A percentile compares a stretch with the other conserved stretches of the same genome.
These are phyloP conservation scores for Podaxis carcinomalis DNA, from an alignment of 768 basidiomycete genomes.

Conservation along the genomic window DNA sequence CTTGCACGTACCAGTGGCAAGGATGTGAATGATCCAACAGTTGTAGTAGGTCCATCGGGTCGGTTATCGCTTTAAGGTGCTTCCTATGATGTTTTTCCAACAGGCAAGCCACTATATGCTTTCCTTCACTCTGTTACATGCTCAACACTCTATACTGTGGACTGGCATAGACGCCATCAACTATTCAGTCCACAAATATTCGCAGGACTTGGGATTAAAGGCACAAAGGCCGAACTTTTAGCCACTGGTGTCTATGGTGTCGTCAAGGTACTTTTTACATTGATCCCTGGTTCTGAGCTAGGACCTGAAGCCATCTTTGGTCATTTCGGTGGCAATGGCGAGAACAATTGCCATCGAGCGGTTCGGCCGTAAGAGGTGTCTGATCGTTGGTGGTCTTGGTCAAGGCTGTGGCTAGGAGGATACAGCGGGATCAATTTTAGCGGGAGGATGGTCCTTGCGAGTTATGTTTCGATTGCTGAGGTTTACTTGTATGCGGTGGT, in stretches of 20 bases:
- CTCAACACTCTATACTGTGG: conserved; percentile 26
- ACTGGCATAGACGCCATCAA: conserved; percentile 54
- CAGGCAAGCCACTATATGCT: conserved; percentile 16
- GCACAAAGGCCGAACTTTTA: conserved; percentile 38
- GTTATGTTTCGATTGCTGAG: conserved; percentile 40
- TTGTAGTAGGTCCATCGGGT: conserved; percentile 33
- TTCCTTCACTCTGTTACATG: too few relatives aligned
- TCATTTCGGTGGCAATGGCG: conserved; percentile 35
- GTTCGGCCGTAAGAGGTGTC: conserved; percentile 43
- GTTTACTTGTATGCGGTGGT: conserved; percentile 45
- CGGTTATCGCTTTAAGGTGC: conserved; percentile 34
- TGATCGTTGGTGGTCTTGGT: conserved; percentile 45
- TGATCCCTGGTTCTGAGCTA: neutral
- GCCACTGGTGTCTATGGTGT: conserved; percentile 44
- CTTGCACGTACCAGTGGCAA: conserved; percentile 33
- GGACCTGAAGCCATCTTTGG: conserved; percentile 11
- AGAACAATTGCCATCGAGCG: conserved; percentile 49
- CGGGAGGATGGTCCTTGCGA: conserved; percentile 27
- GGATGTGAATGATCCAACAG: conserved; percentile 26
- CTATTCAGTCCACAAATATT: conserved; percentile 51
- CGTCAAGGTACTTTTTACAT: conserved; percentile 22
- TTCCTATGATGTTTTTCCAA: conserved; percentile 44
- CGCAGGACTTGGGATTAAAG: conserved; percentile 40
- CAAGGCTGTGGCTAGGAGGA: conserved; percentile 47
- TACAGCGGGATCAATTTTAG: conserved; percentile 33